These are phyloP conservation scores for Pharnaceum exiguum DNA, from an alignment of 148 eudicot species.

Conservation along the genomic window DNA sequence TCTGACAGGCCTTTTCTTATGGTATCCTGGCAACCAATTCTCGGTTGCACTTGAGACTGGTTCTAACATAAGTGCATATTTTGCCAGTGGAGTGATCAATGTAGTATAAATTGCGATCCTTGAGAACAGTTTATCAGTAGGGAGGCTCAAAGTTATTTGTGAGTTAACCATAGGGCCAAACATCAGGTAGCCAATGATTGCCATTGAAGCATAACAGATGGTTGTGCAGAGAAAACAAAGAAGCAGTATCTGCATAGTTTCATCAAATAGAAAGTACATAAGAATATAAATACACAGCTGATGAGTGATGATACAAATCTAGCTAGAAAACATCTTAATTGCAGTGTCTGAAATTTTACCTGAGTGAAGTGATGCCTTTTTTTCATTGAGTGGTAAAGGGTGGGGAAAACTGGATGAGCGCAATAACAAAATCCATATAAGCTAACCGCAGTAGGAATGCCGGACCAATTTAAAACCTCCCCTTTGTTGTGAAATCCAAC, in stretches of 20 bases:
- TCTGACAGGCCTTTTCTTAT: slow-evolving; percentile 11
- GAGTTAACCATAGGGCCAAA: slow-evolving; percentile 33
- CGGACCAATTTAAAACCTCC: slow-evolving; percentile 25
- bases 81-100: slow-evolving; percentile 29
- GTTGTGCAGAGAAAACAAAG: slow-evolving; percentile 36
- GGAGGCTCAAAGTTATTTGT: slow-evolving; percentile 33
- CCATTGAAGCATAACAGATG: slow-evolving; percentile 34
- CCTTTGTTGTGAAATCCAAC: slow-evolving; percentile 39
- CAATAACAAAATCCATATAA: slow-evolving; percentile 40
- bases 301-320: no score
- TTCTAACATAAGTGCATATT: slow-evolving; percentile 32
- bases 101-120: slow-evolving; percentile 36
- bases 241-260: slow-evolving; percentile 38
- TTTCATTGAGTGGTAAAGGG: slow-evolving; percentile 41
- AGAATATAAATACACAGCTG: no score
- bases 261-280: no score
- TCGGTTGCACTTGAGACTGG: slow-evolving; percentile 29
- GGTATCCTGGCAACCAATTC: slow-evolving; percentile 16
- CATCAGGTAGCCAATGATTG: slow-evolving; percentile 36
- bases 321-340: not conserved
- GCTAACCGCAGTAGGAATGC: slow-evolving; percentile 39
- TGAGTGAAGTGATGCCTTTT: slow-evolving; percentile 29
- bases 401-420: slow-evolving; percentile 47
- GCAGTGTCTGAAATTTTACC: slow-evolving; percentile 12
- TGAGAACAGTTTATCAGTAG: slow-evolving; percentile 24